Evolutionary conservation across 352 stramenopile species (phyloP).

Genomic region (Globisporangium solare): DNA sequence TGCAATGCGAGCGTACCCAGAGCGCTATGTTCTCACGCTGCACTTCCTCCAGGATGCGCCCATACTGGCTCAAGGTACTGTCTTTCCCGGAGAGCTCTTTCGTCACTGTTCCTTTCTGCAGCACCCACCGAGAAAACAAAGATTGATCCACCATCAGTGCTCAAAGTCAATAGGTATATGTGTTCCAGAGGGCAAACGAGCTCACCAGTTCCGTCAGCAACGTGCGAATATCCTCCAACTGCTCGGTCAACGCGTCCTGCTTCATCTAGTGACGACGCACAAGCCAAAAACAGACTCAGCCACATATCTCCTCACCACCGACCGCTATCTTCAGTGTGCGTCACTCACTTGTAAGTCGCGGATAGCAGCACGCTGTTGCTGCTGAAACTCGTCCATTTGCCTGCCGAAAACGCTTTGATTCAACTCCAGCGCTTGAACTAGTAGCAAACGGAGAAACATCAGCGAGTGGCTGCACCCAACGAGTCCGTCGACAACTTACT

Average conservation of each 20-base stretch:
- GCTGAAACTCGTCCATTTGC: slow-evolving; percentile 57
- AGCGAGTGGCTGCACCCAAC: neutral
- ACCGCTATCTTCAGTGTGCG: too few relatives aligned
- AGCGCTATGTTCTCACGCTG: slow-evolving; percentile 48
- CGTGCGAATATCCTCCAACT: slow-evolving; percentile 48
- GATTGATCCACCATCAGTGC: too few relatives aligned
- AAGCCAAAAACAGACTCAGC: neutral
- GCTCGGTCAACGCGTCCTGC: slow-evolving; percentile 41
- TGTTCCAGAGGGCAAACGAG: neutral
- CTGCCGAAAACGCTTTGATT: slow-evolving; percentile 56
- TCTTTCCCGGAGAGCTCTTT: slow-evolving; percentile 29
- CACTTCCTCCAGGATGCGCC: slow-evolving; percentile 31
- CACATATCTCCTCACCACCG: too few relatives aligned
- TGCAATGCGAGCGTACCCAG: slow-evolving; percentile 22
- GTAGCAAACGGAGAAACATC: slow-evolving; percentile 2
- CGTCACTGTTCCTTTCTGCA: slow-evolving; percentile 32
- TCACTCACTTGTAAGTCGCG: slow-evolving; percentile 35
- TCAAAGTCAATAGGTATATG: too few relatives aligned
- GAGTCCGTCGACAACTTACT: slow-evolving; percentile 27
- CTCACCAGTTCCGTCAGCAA: slow-evolving; percentile 47
- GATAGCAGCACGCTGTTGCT: slow-evolving; percentile 30
- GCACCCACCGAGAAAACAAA: neutral
- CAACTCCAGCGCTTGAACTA: slow-evolving; percentile 68
- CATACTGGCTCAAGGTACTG: slow-evolving; percentile 26
- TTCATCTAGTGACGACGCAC: slow-evolving; percentile 21